These are phyloP conservation scores for Aspergillus nomiae DNA, from an alignment of 2,329 filamentous ascomycete species.

Conservation along the genomic window DNA sequence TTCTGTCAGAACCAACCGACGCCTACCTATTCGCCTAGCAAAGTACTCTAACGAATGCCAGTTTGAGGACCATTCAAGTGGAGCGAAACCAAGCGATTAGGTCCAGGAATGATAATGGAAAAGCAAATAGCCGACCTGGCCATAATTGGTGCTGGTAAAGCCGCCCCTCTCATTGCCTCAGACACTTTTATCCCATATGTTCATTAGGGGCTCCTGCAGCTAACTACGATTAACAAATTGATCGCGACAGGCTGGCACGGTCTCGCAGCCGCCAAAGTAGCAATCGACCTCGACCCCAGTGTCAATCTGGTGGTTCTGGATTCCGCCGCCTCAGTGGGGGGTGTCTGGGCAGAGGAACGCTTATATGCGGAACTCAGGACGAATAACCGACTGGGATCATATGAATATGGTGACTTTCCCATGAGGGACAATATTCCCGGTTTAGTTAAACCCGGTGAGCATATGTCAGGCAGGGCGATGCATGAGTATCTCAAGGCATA, in stretches of 20 bases:
- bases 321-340: not conserved
- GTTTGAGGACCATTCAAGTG: not conserved
- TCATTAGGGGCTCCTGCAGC: too few relatives aligned
- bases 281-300: not conserved
- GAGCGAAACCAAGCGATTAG: not conserved
- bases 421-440: not conserved
- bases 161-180: not conserved
- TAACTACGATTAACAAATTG: not conserved
- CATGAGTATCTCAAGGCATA: not conserved
- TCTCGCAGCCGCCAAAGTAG: not conserved
- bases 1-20: not conserved
- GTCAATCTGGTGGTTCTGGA: not conserved
- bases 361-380: not conserved
- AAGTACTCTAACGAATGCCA: not conserved
- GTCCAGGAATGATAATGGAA: not conserved
- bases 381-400: not conserved
- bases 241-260: not conserved
- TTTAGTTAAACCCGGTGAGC: not conserved
- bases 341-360: not conserved
- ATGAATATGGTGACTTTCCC: not conserved
- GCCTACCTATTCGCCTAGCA: too few relatives aligned
- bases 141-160: not conserved
- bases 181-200: not conserved
- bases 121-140: not conserved
- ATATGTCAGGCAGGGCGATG: not conserved